Percentiles rank a stretch among this genome's conserved stretches.
These are phyloP conservation scores for Psilocybe subaeruginosa DNA, from an alignment of 768 basidiomycete species.

Conservation along the genomic window DNA sequence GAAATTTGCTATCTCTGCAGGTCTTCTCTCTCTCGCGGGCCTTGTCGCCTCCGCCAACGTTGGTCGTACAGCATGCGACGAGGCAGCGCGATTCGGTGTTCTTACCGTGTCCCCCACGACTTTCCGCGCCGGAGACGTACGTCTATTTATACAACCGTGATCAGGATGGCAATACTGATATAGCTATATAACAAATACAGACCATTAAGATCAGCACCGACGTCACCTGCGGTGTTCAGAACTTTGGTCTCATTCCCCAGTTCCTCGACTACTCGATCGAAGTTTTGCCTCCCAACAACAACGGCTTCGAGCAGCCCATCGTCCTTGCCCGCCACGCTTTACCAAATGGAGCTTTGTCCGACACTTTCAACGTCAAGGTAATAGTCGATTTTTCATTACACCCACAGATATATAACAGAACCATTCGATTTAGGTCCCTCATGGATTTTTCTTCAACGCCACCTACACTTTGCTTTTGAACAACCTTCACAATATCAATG, in stretches of 20 bases:
- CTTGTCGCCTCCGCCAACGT: slow-evolving; percentile 3
- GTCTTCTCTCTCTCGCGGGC: neutral
- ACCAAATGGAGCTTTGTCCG: slow-evolving; percentile 1
- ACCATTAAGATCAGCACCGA: slow-evolving; percentile 6
- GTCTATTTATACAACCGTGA: neutral
- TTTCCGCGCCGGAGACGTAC: slow-evolving; percentile 10
- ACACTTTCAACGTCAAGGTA: slow-evolving; percentile 5
- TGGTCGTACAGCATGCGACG: neutral
- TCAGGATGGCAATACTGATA: too few species aligned
- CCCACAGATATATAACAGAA: neutral
- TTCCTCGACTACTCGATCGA: slow-evolving; percentile 10
- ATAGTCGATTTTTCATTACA: neutral
- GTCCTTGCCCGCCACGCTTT: slow-evolving; percentile 3
- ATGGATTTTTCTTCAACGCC: slow-evolving; percentile 8
- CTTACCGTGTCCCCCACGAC: slow-evolving; percentile 2
- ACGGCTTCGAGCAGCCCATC: slow-evolving; percentile 11
- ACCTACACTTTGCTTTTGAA: slow-evolving; percentile 7
- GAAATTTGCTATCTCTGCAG: slow-evolving; percentile 8
- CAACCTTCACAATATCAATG: slow-evolving; percentile 8
- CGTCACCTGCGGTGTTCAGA: slow-evolving; percentile 5
- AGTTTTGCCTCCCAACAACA: slow-evolving; percentile 5
- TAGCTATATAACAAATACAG: neutral
- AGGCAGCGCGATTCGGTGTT: slow-evolving; percentile 9
- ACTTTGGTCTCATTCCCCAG: slow-evolving; percentile 4
- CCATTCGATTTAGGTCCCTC: slow-evolving; percentile 2